phyloP scores from a whole-genome alignment of 106 monocot genomes.

The Alisma plantagoaquatica region DNA sequence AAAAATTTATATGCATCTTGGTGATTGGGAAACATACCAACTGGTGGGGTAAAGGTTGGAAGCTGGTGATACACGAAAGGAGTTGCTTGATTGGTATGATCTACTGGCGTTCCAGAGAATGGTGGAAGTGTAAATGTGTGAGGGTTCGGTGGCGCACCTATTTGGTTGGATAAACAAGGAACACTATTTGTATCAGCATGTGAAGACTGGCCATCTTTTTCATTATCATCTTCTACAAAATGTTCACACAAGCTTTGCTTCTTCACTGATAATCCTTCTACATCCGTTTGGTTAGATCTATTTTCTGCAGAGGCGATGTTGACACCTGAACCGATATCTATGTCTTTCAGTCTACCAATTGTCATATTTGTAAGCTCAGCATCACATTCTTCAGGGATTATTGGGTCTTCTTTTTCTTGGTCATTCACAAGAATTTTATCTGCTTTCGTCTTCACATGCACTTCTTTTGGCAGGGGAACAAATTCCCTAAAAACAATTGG shows the following conservation, averaged over 20 bases:
- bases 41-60: constrained; percentile 12
- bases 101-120: constrained; percentile 14
- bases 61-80: constrained; percentile 21
- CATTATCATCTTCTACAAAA: not conserved
- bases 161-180: not conserved
- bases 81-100: constrained; percentile 12
- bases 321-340: no score
- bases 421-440: constrained; percentile 7
- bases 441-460: constrained; percentile 11
- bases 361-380: constrained; percentile 6
- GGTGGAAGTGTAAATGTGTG: constrained; percentile 11
- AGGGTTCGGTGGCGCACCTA: constrained; percentile 7
- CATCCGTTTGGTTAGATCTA: constrained; percentile 10
- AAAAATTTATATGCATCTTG: constrained; percentile 41
- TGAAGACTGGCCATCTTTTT: not conserved
- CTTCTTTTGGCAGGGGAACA: constrained; percentile 12
- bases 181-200: constrained; percentile 1
- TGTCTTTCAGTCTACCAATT: constrained; percentile 7
- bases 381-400: constrained; percentile 1
- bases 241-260: constrained; percentile 5
- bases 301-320: constrained; percentile 13
- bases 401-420: constrained; percentile 14
- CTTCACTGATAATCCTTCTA: not conserved
- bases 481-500: constrained; percentile 13
- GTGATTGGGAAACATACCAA: constrained; percentile 15